A percentile compares a stretch with the other conserved stretches of the same genome.
Conservation (phyloP, 2,329 filamentous ascomycete species). For the Penicillium frequentans region DNA sequence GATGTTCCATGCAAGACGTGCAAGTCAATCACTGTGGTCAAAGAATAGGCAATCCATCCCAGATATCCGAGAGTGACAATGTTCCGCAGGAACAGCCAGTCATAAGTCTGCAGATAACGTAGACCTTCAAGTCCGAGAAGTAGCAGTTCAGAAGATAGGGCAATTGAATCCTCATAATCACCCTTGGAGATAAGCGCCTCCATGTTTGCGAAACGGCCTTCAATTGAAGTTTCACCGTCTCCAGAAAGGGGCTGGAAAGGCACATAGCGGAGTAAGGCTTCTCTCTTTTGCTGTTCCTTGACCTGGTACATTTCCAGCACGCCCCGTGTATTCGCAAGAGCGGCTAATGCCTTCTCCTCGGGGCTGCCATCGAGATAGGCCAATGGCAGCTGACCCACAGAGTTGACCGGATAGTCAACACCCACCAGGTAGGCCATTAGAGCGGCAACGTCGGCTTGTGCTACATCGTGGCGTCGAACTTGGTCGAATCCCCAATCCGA, state of each 20-base stretch:
- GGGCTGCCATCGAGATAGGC: conserved; percentile 72
- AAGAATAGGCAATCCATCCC: conserved; percentile 91
- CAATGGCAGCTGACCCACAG: conserved; percentile 87
- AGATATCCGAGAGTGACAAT: conserved; percentile 88
- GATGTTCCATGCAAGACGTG: conserved; percentile 76
- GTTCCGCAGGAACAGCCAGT: conserved; percentile 92
- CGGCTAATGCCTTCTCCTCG: conserved; percentile 78
- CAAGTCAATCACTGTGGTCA: conserved; percentile 83
- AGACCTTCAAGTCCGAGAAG: conserved; percentile 76
- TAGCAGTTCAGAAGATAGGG: conserved; percentile 74
- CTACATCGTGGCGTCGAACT: conserved; percentile 83
- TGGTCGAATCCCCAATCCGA: conserved; percentile 82
- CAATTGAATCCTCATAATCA: conserved; percentile 74
- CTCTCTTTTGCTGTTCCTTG: conserved; percentile 82
- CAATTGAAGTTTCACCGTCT: conserved; percentile 58
- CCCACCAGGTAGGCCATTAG: conserved; percentile 93
- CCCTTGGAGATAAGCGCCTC: conserved; percentile 64
- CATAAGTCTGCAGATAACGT: conserved; percentile 94
- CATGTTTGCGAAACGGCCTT: conserved; percentile 68
- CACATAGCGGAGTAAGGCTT: conserved; percentile 71
- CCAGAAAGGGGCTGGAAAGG: conserved; percentile 72
- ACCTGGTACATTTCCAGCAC: conserved; percentile 96
- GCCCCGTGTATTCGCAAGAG: conserved; percentile 77
- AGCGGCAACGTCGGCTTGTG: conserved; percentile 89
- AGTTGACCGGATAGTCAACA: conserved; percentile 90